Base-by-base conservation (phyloP, 345 rosid species). In the Sapria himalayana region DNA sequence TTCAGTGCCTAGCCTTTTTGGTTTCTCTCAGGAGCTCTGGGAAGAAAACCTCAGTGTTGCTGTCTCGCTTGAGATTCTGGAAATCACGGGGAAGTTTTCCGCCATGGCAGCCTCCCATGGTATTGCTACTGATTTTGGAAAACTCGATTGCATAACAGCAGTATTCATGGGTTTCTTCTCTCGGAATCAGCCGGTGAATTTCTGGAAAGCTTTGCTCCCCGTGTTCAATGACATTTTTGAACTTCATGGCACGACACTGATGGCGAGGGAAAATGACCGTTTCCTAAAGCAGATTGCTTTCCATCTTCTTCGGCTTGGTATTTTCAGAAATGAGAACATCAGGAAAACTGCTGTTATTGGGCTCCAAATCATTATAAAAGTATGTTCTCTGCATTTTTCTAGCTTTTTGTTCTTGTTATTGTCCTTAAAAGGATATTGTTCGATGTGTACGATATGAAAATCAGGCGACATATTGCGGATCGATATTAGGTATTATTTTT, bases 251-350 rank as follows among this genome's bases (percentile, higher is more conserved):
- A 85, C 85, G 43, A 89, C 84, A 33, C 63, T 89, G 37, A 82
- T 89, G 82, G 81, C 98, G 24, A 79, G 98, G 76, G 98, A 89
- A 66, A 89, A 89, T 41, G 98, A 89, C 56, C 93, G 98, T 31
- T 89, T 89, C 74, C 61, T 89, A 60, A 89, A 89, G 68, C 98
- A 89, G 64, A 77, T 76, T 38, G 86, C 95, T 41, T 82, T 89
- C 59, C 95, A 89, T 59, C 95, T 89, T 50, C 94, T 89, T 56
- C 75, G 98, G 35, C 93, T 89, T 52, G 85, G 68, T 22, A 91
- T 89, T 63, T 89, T 82, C 65, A 74, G 93, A 54, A 89, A 89
- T 63, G 95, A 74, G 41, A 89, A 72, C 56, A 63, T 89, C 51
- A 73, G 93, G 65, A 89, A 56, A 77, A 74, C 91, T 63, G 98